phyloP scores from a whole-genome alignment of 495 filamentous ascomycete species.

The Tricharina praecox region DNA sequence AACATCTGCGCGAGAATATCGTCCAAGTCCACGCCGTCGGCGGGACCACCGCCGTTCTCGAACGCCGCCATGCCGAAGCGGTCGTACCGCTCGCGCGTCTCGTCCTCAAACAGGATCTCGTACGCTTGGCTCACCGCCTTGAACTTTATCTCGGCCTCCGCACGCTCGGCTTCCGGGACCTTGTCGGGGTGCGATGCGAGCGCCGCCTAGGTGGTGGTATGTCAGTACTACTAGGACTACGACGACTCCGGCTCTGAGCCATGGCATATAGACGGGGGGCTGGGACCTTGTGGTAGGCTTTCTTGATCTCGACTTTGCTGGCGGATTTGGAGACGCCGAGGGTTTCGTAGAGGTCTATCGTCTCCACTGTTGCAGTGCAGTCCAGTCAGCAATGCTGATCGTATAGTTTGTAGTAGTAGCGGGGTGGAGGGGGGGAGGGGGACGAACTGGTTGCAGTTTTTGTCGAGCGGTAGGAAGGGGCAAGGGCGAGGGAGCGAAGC shows the following conservation, averaged over 20 bases:
- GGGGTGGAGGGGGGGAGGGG: no score
- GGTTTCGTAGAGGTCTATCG: slow-evolving; percentile 38
- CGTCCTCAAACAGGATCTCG: slow-evolving; percentile 79
- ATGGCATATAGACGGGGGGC: no score
- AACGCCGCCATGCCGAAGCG: slow-evolving; percentile 93
- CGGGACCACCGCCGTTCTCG: slow-evolving; percentile 40
- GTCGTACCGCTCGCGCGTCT: slow-evolving; percentile 82
- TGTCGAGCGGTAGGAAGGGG: no score
- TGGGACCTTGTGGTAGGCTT: slow-evolving; percentile 85
- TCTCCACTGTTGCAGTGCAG: no score
- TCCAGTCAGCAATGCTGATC: no score
- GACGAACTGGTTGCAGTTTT: no score
- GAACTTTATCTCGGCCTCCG: slow-evolving; percentile 72
- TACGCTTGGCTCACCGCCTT: slow-evolving; percentile 85
- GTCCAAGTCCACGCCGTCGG: slow-evolving; percentile 66
- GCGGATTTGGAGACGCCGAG: slow-evolving; percentile 55
- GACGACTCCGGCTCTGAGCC: no score
- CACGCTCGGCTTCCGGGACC: slow-evolving; percentile 71
- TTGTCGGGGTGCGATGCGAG: slow-evolving; percentile 87
- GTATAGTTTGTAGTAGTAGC: no score
- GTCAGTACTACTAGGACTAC: no score
- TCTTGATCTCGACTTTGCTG: slow-evolving; percentile 74
- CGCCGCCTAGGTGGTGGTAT: no score
- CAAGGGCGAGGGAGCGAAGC: no score
- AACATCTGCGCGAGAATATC: slow-evolving; percentile 93